Base-by-base conservation (phyloP, 371 early-diverging fungal species). In the Mortierella sp. region DNA sequence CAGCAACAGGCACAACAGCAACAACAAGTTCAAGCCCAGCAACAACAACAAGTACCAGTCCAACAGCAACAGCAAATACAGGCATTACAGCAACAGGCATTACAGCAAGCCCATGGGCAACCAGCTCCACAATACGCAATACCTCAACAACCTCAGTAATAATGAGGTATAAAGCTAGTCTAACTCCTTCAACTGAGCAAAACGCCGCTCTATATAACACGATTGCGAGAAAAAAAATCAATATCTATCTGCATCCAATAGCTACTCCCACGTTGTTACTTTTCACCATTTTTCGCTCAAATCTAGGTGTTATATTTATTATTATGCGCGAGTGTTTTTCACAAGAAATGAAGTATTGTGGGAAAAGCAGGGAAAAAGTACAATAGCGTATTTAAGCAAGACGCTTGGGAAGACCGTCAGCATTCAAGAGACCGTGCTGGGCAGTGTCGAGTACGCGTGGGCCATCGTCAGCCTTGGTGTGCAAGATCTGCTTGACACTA, bases 391-490 rank as follows among this genome's bases (percentile, higher is more conserved):
- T 23, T 56, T 76, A 76, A 30, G 78, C 78, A 14, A 78, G 70
- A 27, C 76, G 72, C 75, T 81, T 81, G 31, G 89, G 89, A 32
- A 84, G 73, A 41, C 89, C 89, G 28, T 85, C 78, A 34, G 70
- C 66, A 43, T 86, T 87, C 70, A 89, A 80, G 72, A 93, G 80
- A 50, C 90, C 87, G 6, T 89, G 87, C 30, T 80, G 66, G 39
- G 83, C 67, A 30, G 70, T 70, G 52, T 70, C 75, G 39, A 95
- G 70, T 19, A 93, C 79, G 56, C 95, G 87, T n/a, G 99, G 99
- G 17, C 98, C 98, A 76, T 95, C 96, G 60, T 95, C 95, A 21
- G 95, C 90, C 72, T 86, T 85, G 52, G 97, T 95, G 82, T 94
- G 94, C 69, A 99, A 86, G 64, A 97, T 89, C 63, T 95, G 89